Base-by-base conservation (phyloP, 352 stramenopile species). In the Albugo laibachii region DNA sequence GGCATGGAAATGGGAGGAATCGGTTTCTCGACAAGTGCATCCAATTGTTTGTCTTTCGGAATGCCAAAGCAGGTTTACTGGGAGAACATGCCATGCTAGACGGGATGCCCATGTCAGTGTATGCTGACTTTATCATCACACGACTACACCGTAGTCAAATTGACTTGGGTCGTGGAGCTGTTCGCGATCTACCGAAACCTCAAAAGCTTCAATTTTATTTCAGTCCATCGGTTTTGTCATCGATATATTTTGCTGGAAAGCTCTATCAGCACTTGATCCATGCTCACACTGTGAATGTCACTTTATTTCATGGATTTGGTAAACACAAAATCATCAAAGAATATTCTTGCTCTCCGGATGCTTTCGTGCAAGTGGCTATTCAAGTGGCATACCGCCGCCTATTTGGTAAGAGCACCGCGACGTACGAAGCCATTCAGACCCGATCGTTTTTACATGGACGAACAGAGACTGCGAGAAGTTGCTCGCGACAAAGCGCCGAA, bases 1-100 rank as follows among this genome's bases (percentile, higher is more conserved):
- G 79, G 66, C 75, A 87, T 48, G 76, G 80, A 56, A 79, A 82
- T 50, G 88, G 88, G 41, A 65, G 74, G 54, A 97, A 98, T 72
- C 85, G 92, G 41, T 97, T 92, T 63, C 98, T 95, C 56, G 94
- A 98, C 65, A 98, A 98, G 67, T 94, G 82, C 43, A 78, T 98
- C 51, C 87, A 97, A 65, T 49, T 98, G n/a, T 69, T 97, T 20
- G 83, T 96, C 38, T 96, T 94, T 50, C 69, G 82, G 38, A 97
- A 97, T 65, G 92, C 88, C 44, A 97, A 96, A 62, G 88, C 83
- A 47, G 93, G 92, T 31, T 60, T 97, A 31, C 52, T 94, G 5
- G 87, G 81, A 19, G 92, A 98, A 61, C 93, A 98, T 61, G 93
- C 84, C 44, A 91, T 86, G 80, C 67, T 86, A 5, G 80, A 93